Conservation (phyloP, 371 early-diverging fungal species). For the Apophysomyces elegans region DNA sequence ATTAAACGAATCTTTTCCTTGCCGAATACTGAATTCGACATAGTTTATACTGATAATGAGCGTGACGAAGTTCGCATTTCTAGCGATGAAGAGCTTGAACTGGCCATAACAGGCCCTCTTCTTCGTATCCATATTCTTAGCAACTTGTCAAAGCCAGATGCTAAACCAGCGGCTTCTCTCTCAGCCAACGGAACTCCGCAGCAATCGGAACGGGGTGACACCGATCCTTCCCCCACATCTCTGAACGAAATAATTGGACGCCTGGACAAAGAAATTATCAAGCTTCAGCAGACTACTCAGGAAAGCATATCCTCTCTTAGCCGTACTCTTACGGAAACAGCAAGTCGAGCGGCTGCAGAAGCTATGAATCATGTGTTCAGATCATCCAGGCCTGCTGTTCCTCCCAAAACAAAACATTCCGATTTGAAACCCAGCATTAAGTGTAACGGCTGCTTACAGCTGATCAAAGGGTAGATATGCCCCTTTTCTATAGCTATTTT, state of each 20-base stretch:
- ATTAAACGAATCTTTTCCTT: neutral
- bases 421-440: neutral
- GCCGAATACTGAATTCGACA: neutral
- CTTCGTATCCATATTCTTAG: neutral
- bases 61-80: neutral
- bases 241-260: neutral
- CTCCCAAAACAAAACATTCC: neutral
- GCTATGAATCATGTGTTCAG: neutral
- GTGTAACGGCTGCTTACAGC: neutral
- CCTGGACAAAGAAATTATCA: neutral
- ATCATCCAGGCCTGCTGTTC: neutral
- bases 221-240: neutral
- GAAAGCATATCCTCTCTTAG: neutral
- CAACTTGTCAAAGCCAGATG: neutral
- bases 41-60: neutral
- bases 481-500: neutral
- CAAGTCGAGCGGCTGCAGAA: neutral
- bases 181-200: neutral
- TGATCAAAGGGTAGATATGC: neutral
- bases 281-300: neutral
- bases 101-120: neutral
- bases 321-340: neutral
- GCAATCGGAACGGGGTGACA: neutral
- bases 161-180: slow-evolving; percentile 1
- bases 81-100: neutral